Evolutionary conservation across 129 eudicot species (phyloP), one percentile per base, ranked within the genome.

Genomic region (Artemisia tridentata): DNA sequence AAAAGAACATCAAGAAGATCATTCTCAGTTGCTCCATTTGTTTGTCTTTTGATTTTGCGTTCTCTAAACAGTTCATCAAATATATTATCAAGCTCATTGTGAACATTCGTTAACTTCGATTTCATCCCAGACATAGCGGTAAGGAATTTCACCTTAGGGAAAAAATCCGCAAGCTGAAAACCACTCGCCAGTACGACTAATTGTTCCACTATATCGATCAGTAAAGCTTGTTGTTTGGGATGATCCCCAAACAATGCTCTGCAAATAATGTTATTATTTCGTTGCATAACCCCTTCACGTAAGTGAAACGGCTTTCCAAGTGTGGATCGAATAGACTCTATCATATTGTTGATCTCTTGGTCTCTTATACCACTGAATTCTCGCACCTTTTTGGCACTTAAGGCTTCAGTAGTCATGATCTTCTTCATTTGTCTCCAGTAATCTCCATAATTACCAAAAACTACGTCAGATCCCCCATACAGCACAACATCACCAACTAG

Each of bases 351-450:
- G 20, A 47, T 17, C 20, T 72, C 77, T 11, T 62, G 29, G 3
- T 61, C 50, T 12, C 77, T 21, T 21, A 72, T 50, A 34, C 5
- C 25, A 27, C 69, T 29, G 9, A 72, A 72, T n/a, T 69, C 63
- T n/a, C 18, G 49, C 11, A 62, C 77, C n/a, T 31, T 72, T 50
- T 72, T 63, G 15, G 46, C 68, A 61, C 77, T 72, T 25, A 72
- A 25, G 20, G 63, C 62, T 53, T 72, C 59, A 55, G 51, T 29
- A 4, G 69, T 3, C 27, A 52, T 23, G n/a, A 72, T 61, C 63
- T 72, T 72, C 34, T 58, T 46, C 69, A 72, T 20, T 29, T 62
- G 77, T 34, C 70, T 62, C 77, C 77, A 63, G 20, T 63, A 73
- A 3, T 50, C 70, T 7, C 71, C 47, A 3, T 63, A 73, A 14